Base-by-base conservation (phyloP, 2,329 filamentous ascomycete species). In the Colletotrichum tamarilloi region DNA sequence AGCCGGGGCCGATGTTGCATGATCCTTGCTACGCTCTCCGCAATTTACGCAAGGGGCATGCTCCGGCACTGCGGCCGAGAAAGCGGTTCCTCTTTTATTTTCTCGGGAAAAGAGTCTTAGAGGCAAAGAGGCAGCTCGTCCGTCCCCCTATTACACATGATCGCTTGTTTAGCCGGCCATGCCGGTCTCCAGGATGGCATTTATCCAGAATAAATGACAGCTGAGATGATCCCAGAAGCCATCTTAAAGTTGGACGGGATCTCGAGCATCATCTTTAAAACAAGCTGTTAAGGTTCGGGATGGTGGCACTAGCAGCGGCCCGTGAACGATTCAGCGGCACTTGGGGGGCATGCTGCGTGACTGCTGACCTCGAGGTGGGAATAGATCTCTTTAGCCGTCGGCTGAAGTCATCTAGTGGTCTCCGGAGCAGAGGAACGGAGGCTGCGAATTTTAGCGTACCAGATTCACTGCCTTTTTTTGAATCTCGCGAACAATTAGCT, bases 1-100 rank as follows among this genome's bases (percentile, higher is more conserved):
- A 38, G 71, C 67, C 30, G 71, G 71, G 26, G 56, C 35, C 60
- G 55, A 55, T 53, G 71, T 71, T 70, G 67, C 71, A 71, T 38
- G 38, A 73, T 73, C 71, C 71, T 30, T 73, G 71, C 35, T 6
- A 19, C 53, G 19, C 56, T 60, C 70, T 66, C 71, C 56, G 67
- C 60, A 73, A 70, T 73, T 38, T 53, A 42, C 35, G 35, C 68
- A 57, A 67, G 66, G 66, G 14, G 26, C 35, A 16, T 14, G 49
- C 38, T 24, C 65, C 53, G 65, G 32, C 42, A 53, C 24, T 55
- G 66, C 66, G 65, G 58, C 65, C 69, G 65, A 72, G 30, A n/a
- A 38, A 24, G 32, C 32, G 22, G 49, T 49, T 49, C 42, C 42
- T 49, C 57, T 52, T 60, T 56, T 35, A 35, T 35, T 42, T 42